Evolutionary conservation across 495 filamentous ascomycete species (phyloP), one percentile per base, ranked within the genome.

Genomic region (Talaromyces stipitatus): DNA sequence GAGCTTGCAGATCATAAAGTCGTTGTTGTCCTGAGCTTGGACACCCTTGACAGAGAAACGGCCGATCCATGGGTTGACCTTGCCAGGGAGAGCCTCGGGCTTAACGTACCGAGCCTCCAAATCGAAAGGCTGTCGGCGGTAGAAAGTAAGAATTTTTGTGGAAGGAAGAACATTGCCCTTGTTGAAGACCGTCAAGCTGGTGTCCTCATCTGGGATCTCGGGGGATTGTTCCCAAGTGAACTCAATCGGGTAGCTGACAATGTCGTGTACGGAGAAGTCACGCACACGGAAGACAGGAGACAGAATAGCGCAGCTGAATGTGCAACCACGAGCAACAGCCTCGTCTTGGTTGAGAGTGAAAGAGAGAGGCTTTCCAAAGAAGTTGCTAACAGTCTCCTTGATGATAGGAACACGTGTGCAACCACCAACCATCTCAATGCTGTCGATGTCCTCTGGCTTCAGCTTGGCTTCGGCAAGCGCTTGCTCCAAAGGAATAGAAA

Each of bases 1-100:
- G 56, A 99, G 85, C 80, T 99, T 99, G 86, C 94, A 99, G 64
- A 99, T 96, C 90, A 95, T 95, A 71, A 95, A 95, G 64, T 95
- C 90, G 50, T 94, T 88, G 61, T 95, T 91, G 54, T 82, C 78
- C 68, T 91, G 88, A 28, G 88, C 84, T 75, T 92, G 84, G 62
- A 95, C 90, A 24, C 83, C 85, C 82, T 95, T 95, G 68, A 95
- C 87, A 22, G 90, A 94, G 76, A 99, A 99, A 55, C 89, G 83
- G 54, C 94, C 94, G 63, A 99, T 96, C 86, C 92, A 97, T 53
- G 94, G 87, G 57, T 89, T 87, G 60, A 88, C 80, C 82, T 91
- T 92, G 64, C 92, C 94, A 46, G 94, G 94, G n/a, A 99, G 83
- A 36, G 73, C 67, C 22, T 96, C 91, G 16, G 90, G 87, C 62